These are phyloP conservation scores for Penicillium roqueforti DNA, from an alignment of 495 filamentous ascomycete species.

Conservation along the genomic window DNA sequence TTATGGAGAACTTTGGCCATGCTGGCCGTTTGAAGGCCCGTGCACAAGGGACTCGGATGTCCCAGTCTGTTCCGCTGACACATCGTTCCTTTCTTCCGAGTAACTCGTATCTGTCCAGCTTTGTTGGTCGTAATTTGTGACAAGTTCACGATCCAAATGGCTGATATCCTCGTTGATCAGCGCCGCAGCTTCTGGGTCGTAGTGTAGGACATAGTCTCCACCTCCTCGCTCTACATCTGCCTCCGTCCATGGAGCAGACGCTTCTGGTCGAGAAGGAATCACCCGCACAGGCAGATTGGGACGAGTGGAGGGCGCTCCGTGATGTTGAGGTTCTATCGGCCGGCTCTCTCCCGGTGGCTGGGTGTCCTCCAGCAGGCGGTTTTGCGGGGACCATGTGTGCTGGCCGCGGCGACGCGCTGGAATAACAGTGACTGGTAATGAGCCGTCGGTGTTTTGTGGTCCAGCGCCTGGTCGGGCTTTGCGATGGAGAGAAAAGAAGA, in stretches of 20 bases:
- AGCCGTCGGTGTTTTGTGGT: constrained; percentile 27
- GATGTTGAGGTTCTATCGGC: background rate
- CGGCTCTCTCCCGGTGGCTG: constrained; percentile 1
- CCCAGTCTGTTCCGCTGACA: background rate
- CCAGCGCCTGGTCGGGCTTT: constrained; percentile 23
- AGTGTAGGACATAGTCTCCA: constrained; percentile 35
- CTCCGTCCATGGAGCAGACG: constrained; percentile 39
- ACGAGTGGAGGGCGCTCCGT: constrained; percentile 1
- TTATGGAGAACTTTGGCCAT: background rate
- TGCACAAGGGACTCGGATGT: background rate
- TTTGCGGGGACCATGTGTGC: constrained; percentile 42
- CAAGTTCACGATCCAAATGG: constrained; percentile 1
- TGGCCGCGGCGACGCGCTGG: constrained; percentile 58
- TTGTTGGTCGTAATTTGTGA: constrained; percentile 10
- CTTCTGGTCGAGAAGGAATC: constrained; percentile 37
- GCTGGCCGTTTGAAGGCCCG: background rate
- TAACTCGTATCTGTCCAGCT: constrained; percentile 21
- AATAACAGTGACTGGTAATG: constrained; percentile 61
- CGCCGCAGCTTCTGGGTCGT: constrained; percentile 45
- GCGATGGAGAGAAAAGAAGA: constrained; percentile 33
- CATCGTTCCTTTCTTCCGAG: constrained; percentile 16
- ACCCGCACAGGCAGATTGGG: constrained; percentile 33
- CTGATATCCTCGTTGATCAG: constrained; percentile 33
- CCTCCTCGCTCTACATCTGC: constrained; percentile 29
- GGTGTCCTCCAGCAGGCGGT: constrained; percentile 13